Percentiles rank a stretch among this genome's conserved stretches.
phyloP scores from a whole-genome alignment of 176 grass and related monocot genomes.

The Triticum turgidum region DNA sequence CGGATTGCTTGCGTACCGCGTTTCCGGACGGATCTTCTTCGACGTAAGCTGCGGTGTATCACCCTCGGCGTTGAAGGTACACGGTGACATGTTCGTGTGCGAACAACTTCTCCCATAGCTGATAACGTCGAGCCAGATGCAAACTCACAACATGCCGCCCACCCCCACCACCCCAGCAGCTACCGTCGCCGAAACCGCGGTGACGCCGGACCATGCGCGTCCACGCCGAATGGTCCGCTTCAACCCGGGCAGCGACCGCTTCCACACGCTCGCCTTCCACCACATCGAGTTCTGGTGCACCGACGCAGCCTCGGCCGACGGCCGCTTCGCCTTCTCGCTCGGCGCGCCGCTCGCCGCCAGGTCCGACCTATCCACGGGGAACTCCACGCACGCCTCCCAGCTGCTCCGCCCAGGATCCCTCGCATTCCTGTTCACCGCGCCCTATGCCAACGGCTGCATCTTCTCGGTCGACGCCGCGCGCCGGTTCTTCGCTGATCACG shows the following conservation, averaged over 20 bases:
- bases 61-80: no score
- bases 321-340: slow-evolving; percentile 79
- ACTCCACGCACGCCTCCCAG: slow-evolving; percentile 75
- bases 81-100: no score
- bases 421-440: slow-evolving; percentile 82
- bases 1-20: no score
- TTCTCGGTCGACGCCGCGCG: slow-evolving; percentile 52
- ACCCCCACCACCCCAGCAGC: background rate
- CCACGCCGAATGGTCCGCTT: background rate
- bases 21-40: no score
- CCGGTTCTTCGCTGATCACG: slow-evolving; percentile 55
- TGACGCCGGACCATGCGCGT: background rate
- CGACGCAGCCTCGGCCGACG: slow-evolving; percentile 60
- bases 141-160: slow-evolving; percentile 33
- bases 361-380: slow-evolving; percentile 89
- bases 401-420: slow-evolving; percentile 70
- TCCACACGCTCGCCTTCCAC: slow-evolving; percentile 69
- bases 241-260: slow-evolving; percentile 57
- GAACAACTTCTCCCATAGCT: background rate
- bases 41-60: no score
- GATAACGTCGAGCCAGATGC: slow-evolving; percentile 9
- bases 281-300: slow-evolving; percentile 89
- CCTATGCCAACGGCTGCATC: slow-evolving; percentile 45
- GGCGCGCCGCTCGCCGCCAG: slow-evolving; percentile 61
- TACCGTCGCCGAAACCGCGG: slow-evolving; percentile 20